These are phyloP conservation scores for Glarea lozoyensis DNA, from an alignment of 495 filamentous ascomycete species.

Conservation along the genomic window DNA sequence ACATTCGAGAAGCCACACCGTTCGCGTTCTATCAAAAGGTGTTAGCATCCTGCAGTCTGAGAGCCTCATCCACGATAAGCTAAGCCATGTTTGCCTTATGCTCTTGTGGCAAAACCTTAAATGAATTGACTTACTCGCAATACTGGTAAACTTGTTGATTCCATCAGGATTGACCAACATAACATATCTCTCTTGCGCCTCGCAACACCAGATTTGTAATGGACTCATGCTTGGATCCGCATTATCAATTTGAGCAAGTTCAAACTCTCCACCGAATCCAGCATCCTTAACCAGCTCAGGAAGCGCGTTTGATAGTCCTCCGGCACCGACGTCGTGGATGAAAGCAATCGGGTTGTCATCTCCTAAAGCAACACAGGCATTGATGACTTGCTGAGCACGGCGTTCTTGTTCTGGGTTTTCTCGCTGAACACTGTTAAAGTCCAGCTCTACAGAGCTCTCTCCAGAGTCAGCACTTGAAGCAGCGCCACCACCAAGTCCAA, in stretches of 20 bases:
- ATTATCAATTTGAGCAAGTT: slow-evolving; percentile 84
- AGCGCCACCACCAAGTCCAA: slow-evolving; percentile 90
- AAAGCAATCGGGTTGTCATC: slow-evolving; percentile 81
- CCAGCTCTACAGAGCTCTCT: slow-evolving; percentile 80
- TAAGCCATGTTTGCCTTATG: too few relatives aligned
- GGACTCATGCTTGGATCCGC: slow-evolving; percentile 88
- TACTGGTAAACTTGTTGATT: slow-evolving; percentile 74
- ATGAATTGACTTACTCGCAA: slow-evolving; percentile 49
- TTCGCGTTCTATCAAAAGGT: slow-evolving; percentile 48
- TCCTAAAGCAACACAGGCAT: slow-evolving; percentile 79
- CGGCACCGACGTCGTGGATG: slow-evolving; percentile 96
- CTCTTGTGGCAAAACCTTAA: too few relatives aligned
- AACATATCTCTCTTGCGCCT: slow-evolving; percentile 90
- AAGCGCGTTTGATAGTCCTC: slow-evolving; percentile 87
- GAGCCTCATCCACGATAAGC: too few relatives aligned
- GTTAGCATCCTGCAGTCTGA: too few relatives aligned
- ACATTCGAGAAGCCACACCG: slow-evolving; percentile 92
- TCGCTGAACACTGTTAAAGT: slow-evolving; percentile 93
- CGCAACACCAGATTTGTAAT: slow-evolving; percentile 70
- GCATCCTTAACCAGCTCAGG: slow-evolving; percentile 90
- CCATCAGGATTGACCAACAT: slow-evolving; percentile 68
- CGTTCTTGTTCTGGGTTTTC: slow-evolving; percentile 93
- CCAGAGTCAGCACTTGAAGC: slow-evolving; percentile 85
- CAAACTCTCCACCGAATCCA: slow-evolving; percentile 78
- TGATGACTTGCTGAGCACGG: slow-evolving; percentile 93